Percentiles rank a stretch among this genome's conserved stretches.
These are phyloP conservation scores for Ramaria sp. DNA, from an alignment of 768 basidiomycete species.

Conservation along the genomic window DNA sequence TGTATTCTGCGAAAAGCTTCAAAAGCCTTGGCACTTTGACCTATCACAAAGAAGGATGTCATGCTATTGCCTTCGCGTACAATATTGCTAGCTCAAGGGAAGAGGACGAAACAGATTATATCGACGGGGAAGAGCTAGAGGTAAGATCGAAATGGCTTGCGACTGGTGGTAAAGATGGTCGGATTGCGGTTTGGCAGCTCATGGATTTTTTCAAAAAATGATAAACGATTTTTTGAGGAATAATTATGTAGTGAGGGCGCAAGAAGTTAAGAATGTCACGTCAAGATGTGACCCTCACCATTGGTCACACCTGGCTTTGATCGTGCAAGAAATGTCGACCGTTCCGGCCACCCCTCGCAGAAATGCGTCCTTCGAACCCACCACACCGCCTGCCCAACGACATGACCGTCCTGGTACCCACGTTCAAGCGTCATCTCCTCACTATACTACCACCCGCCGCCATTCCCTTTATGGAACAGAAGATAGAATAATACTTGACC, in stretches of 20 bases:
- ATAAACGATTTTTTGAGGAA: background rate
- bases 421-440: slow-evolving; percentile 41
- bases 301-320: no score
- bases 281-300: no score
- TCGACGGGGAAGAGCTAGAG: slow-evolving; percentile 11
- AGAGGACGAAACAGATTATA: slow-evolving; percentile 12
- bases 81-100: background rate
- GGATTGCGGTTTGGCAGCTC: slow-evolving; percentile 64
- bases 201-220: slow-evolving; percentile 35
- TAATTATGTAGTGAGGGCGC: background rate
- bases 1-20: slow-evolving; percentile 73
- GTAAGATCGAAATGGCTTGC: slow-evolving; percentile 22
- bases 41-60: slow-evolving; percentile 74
- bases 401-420: slow-evolving; percentile 41
- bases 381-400: slow-evolving; percentile 44
- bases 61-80: slow-evolving; percentile 61
- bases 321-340: background rate
- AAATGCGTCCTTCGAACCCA: slow-evolving; percentile 18
- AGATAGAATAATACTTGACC: slow-evolving; percentile 90
- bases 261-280: no score
- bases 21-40: slow-evolving; percentile 76
- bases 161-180: slow-evolving; percentile 29
- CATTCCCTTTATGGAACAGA: slow-evolving; percentile 97
- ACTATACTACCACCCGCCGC: slow-evolving; percentile 73
- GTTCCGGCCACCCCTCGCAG: slow-evolving; percentile 23